Conservation (phyloP, 768 basidiomycete species). For the Leucocoprinus leucothites region DNA sequence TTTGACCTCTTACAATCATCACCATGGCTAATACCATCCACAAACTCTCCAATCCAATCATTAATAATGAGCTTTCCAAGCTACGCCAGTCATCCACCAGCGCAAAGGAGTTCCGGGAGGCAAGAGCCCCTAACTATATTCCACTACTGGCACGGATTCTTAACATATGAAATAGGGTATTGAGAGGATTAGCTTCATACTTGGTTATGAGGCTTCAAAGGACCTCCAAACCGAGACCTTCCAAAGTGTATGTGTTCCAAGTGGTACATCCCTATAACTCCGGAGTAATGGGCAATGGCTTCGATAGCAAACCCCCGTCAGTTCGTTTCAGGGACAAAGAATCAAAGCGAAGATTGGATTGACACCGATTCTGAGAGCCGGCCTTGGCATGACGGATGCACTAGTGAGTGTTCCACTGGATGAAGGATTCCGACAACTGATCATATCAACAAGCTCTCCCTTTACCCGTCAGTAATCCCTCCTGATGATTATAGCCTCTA, state of each 20-base stretch:
- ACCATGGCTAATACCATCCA: conserved; percentile 38
- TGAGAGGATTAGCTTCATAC: conserved; percentile 66
- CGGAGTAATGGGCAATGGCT: conserved; percentile 5
- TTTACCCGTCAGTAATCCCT: conserved; percentile 69
- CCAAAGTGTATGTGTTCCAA: conserved; percentile 49
- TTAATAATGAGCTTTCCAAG: conserved; percentile 71
- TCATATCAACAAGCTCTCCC: conserved; percentile 41
- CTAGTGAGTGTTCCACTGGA: conserved; percentile 44
- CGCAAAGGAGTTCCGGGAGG: conserved; percentile 80
- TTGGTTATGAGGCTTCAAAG: conserved; percentile 83
- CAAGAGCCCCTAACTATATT: conserved; percentile 20
- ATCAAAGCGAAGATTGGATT: conserved; percentile 81
- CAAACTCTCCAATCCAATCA: conserved; percentile 65
- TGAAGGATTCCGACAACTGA: neutral
- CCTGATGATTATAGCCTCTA: neutral
- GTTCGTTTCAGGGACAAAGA: conserved; percentile 68
- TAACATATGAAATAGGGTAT: conserved; percentile 48
- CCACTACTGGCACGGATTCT: neutral
- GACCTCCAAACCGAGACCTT: conserved; percentile 61
- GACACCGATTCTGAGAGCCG: conserved; percentile 90
- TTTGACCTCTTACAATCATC: conserved; percentile 1
- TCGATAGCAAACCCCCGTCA: conserved; percentile 74
- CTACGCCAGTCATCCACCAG: conserved; percentile 59
- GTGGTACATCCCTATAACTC: neutral
- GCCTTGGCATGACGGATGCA: conserved; percentile 90